Base-by-base conservation (phyloP, 441 rosid genomes). In the Metrosideros polymorpha region DNA sequence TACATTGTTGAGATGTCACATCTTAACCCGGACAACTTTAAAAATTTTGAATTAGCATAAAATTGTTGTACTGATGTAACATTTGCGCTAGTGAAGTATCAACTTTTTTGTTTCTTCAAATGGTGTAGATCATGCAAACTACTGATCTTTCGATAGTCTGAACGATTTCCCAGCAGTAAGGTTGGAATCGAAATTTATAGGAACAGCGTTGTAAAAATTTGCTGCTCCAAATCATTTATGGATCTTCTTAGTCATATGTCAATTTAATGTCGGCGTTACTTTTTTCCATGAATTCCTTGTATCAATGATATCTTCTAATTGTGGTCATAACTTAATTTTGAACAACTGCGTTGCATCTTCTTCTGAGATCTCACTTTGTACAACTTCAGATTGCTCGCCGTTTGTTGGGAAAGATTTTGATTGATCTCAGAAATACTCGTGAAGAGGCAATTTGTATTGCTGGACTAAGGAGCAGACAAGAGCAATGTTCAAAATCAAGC, bases 371-470 rank as follows among this genome's bases (percentile, higher is more conserved):
- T 83, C 45, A 32, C 42, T 55, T 19, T 83, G 84, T 10, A n/a
- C 57, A 30, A 55, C 61, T 83, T 32, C 84, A 83, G 84, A 55
- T 83, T 83, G 84, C 84, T 50, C 84, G 84, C 42, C 84, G 84
- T 51, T 83, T 83, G 84, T 83, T 83, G 84, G 84, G 84, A 51
- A 83, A 83, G 57, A 47, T 83, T 83, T 83, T 83, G 61, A 83
- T 83, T 50, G 84, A 83, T 83, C 55, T 83, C 45, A 83, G 84
- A 83, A 83, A 83, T 83, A 83, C 84, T 27, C 61, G 84, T 83
- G 84, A 83, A 83, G 84, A 83, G 45, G 84, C 84, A 52, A 83
- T 52, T 27, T 83, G 84, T 42, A 83, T 83, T 83, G 84, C 84
- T 52, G 84, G 57, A 83, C 84, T 83, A 55, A 83, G 52, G 84